Conservation (phyloP, 2,329 filamentous ascomycete species). For the Metarhizium album region DNA sequence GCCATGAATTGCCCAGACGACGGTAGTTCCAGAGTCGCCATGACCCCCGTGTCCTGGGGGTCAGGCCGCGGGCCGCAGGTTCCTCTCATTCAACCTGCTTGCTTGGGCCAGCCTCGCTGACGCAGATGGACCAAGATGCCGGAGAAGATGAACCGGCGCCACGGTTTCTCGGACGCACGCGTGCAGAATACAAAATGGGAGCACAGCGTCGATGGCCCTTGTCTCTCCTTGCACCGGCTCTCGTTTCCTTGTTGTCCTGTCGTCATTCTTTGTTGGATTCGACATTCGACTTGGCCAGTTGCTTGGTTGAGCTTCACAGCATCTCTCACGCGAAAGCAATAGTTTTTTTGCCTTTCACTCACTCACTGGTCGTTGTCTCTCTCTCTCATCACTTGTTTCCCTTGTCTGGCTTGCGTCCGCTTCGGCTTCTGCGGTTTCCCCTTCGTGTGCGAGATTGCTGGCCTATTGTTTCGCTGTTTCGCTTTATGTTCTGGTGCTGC, state of each 20-base stretch:
- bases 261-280: conserved; percentile 3
- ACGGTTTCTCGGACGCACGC: neutral
- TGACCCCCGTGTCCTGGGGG: neutral
- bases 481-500: neutral
- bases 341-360: neutral
- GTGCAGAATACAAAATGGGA: conserved; percentile 4
- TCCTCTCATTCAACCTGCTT: neutral
- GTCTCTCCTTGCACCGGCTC: neutral
- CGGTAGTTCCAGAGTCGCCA: neutral
- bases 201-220: neutral
- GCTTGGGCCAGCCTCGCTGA: neutral
- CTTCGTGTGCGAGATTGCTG: neutral
- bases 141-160: too few species aligned
- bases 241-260: neutral
- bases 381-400: neutral
- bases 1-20: neutral
- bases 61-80: neutral
- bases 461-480: neutral
- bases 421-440: conserved; percentile 7
- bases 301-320: conserved; percentile 7
- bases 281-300: conserved; percentile 4
- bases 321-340: conserved; percentile 5
- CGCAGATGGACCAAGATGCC: too few species aligned
- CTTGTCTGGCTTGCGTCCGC: conserved; percentile 5
- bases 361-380: neutral